Conservation (phyloP, 1,284 basidiomycete genomes). For the Kalmanozyma brasiliensis region DNA sequence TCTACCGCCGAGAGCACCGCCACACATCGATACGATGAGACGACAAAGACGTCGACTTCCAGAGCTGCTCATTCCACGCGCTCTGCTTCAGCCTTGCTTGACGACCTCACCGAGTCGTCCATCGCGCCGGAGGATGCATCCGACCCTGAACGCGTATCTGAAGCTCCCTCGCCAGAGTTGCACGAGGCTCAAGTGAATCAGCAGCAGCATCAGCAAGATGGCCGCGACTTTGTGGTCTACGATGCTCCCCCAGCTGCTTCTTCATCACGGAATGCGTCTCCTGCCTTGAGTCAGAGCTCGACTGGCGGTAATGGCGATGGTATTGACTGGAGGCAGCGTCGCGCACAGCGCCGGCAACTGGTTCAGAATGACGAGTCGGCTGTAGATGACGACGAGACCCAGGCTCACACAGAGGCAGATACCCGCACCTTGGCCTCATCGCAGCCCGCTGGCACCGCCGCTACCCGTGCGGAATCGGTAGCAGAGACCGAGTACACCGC, state of each 20-base stretch:
- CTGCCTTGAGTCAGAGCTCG: constrained; percentile 1
- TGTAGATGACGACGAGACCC: constrained; percentile 30
- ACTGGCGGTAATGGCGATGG: not conserved
- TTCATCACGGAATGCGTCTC: constrained; percentile 6
- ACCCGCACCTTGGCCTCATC: not conserved
- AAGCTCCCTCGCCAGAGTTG: not conserved
- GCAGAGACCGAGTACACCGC: constrained; percentile 34
- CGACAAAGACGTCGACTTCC: constrained; percentile 26
- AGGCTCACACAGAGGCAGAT: constrained; percentile 5
- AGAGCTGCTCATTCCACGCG: constrained; percentile 24
- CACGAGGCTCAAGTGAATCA: not conserved
- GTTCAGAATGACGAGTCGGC: constrained; percentile 39
- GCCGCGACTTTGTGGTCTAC: constrained; percentile 36
- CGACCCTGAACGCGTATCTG: constrained; percentile 3
- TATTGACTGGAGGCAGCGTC: constrained; percentile 31
- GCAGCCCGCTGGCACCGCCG: constrained; percentile 11
- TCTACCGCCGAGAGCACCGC: constrained; percentile 14
- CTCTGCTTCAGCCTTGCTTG: constrained; percentile 39
- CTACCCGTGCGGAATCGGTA: constrained; percentile 12
- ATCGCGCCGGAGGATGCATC: constrained; percentile 33
- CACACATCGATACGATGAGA: constrained; percentile 32
- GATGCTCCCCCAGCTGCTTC: constrained; percentile 19
- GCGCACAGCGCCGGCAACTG: constrained; percentile 30
- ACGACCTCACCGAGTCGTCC: constrained; percentile 45
- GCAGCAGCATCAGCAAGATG: constrained; percentile 5